A percentile compares a stretch with the other conserved stretches of the same genome.
These are phyloP conservation scores for Aspergillus quadricinctus DNA, from an alignment of 2,329 filamentous ascomycete genomes.

Conservation along the genomic window DNA sequence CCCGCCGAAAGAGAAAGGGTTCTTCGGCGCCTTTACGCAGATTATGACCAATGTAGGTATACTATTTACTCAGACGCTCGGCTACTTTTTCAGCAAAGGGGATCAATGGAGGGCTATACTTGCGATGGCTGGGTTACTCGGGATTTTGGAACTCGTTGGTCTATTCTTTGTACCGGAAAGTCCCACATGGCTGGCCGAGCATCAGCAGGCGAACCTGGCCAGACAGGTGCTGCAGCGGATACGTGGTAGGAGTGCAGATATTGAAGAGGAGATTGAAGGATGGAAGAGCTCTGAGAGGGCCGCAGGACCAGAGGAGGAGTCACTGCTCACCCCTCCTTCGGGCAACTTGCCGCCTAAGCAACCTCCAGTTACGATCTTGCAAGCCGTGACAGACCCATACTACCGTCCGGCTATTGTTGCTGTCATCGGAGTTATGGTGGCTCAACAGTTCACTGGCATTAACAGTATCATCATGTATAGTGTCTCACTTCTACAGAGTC, in stretches of 20 bases:
- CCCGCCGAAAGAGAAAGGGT: slow-evolving; percentile 66
- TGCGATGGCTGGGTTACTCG: slow-evolving; percentile 66
- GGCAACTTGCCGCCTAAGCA: slow-evolving; percentile 66
- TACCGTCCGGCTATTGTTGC: slow-evolving; percentile 74
- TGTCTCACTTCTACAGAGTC: slow-evolving; percentile 75
- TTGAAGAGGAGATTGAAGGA: slow-evolving; percentile 66
- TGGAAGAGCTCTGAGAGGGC: slow-evolving; percentile 47
- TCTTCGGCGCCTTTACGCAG: slow-evolving; percentile 80
- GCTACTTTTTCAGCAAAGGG: slow-evolving; percentile 79
- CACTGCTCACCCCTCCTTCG: slow-evolving; percentile 53
- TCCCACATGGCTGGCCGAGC: slow-evolving; percentile 75
- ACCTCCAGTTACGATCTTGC: slow-evolving; percentile 61
- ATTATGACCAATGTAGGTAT: slow-evolving; percentile 93
- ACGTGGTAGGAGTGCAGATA: slow-evolving; percentile 63
- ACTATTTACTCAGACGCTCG: slow-evolving; percentile 73
- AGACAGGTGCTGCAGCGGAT: slow-evolving; percentile 68
- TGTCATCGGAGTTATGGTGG: slow-evolving; percentile 84
- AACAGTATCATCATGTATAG: slow-evolving; percentile 99
- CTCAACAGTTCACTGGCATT: slow-evolving; percentile 88
- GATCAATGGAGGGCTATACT: slow-evolving; percentile 81
- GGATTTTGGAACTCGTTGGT: slow-evolving; percentile 61
- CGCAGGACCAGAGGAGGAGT: slow-evolving; percentile 61
- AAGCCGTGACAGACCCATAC: slow-evolving; percentile 61
- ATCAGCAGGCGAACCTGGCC: slow-evolving; percentile 59
- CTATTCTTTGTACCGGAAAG: slow-evolving; percentile 80